Conservation (phyloP, 2,329 filamentous ascomycete species). For the Aspergillus glaucus region DNA sequence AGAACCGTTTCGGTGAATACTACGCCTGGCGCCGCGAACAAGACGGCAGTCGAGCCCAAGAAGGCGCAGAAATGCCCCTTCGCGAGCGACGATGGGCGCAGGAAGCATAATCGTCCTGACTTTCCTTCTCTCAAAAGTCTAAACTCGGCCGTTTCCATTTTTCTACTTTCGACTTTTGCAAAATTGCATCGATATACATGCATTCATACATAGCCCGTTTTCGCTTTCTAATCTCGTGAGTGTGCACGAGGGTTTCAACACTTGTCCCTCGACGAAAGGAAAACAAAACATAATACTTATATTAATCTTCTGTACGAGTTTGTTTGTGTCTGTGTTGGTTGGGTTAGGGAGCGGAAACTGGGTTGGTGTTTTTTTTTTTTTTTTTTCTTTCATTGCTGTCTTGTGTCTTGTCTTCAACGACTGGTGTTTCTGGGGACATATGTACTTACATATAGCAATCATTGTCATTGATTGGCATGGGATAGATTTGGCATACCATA, state of each 20-base stretch:
- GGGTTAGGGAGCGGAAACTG: neutral
- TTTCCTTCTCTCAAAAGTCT: neutral
- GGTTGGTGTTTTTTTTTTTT: neutral
- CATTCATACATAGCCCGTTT: neutral
- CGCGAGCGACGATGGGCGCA: constrained; percentile 77
- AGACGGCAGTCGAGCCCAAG: constrained; percentile 53
- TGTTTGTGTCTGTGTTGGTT: neutral
- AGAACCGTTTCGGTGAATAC: constrained; percentile 80
- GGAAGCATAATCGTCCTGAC: constrained; percentile 29
- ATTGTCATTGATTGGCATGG: neutral
- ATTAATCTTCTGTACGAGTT: neutral
- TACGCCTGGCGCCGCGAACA: constrained; percentile 80
- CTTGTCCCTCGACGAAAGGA: neutral
- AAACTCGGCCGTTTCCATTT: neutral
- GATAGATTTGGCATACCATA: neutral
- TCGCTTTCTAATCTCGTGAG: neutral
- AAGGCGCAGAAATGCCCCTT: constrained; percentile 58
- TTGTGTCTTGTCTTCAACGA: constrained; percentile 1
- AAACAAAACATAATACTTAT: neutral
- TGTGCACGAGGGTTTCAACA: constrained; percentile 3
- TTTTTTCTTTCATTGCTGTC: neutral
- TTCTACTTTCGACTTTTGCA: neutral
- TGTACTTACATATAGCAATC: neutral
- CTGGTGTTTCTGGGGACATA: neutral
- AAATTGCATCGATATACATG: neutral